Evolutionary conservation across 106 monocot species (phyloP), one percentile per base, ranked within the genome.

Genomic region (Dendrobium nobile): DNA sequence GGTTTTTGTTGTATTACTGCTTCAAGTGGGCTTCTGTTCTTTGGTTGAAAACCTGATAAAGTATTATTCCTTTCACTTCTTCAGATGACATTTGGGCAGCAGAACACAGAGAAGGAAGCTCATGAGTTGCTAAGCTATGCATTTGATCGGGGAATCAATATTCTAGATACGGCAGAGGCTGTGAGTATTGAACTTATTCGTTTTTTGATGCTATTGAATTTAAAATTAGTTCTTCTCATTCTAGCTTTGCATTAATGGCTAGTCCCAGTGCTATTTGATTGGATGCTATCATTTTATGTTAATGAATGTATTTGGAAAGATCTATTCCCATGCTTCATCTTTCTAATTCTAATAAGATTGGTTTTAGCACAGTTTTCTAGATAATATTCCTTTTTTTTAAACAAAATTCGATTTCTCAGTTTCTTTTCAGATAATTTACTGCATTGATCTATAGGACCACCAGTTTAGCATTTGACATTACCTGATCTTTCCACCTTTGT

Each of bases 71-170:
- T n/a, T 68, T 72, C 70, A 51, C 51, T 51, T 79, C 67, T 67
- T 61, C 79, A 97, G 97, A 97, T 97, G 97, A 94, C 94, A 43
- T 97, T 92, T 85, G 94, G 97, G 24, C 83, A 97, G 83, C 94
- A 97, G 85, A 97, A 94, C 80, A 92, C 94, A 26, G 97, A 97
- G 89, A 88, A 89, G 85, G 97, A 97, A 82, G 84, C 94, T 1
- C 94, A 97, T 51, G 92, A 97, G n/a, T 82, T 88, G 59, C 87
- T 94, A 37, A 85, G 75, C 47, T 92, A 92, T 75, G 84, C 97
- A 0, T 94, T 97, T 26, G 94, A 92, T 5, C 80, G 83, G 22
- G 97, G 97, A 5, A 86, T 97, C 73, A 97, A 97, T 67, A 77
- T 65, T 8, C 19, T 97, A 9, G 94, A 97, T 74, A 92, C 97